Evolutionary conservation across 2,329 filamentous ascomycete species (phyloP).

Genomic region (Venturiaceae sp.): DNA sequence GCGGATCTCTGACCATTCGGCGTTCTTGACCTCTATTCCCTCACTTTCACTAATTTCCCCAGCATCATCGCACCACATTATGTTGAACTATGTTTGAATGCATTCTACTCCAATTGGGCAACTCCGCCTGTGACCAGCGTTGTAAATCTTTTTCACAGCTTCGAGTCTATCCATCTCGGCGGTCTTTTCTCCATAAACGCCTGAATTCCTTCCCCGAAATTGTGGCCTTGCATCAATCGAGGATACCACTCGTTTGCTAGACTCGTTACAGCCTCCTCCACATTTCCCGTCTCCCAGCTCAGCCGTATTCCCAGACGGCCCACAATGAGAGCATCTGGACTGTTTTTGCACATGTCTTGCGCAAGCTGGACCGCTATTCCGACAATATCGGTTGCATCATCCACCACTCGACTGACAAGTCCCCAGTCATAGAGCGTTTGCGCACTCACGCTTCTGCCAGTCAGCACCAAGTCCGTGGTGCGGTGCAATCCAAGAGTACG

Average conservation of each 20-base stretch:
- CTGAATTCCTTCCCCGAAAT: conserved; percentile 62
- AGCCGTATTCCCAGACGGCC: conserved; percentile 13
- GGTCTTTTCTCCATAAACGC: conserved; percentile 70
- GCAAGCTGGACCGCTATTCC: conserved; percentile 11
- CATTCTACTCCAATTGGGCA: no score
- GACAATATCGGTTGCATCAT: conserved; percentile 6
- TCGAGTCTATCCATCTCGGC: conserved; percentile 51
- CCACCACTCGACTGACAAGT: conserved; percentile 9
- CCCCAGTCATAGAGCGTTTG: conserved; percentile 12
- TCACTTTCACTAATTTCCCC: neutral
- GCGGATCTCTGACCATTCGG: neutral
- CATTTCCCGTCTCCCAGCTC: conserved; percentile 12
- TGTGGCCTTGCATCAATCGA: conserved; percentile 55
- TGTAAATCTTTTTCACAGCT: conserved; percentile 20
- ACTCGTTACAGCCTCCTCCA: conserved; percentile 30
- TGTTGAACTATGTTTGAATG: no score
- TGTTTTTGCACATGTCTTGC: conserved; percentile 13
- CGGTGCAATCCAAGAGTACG: conserved; percentile 30
- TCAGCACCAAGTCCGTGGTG: conserved; percentile 32
- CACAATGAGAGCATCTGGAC: conserved; percentile 14
- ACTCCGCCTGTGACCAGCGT: no score
- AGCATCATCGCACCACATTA: no score
- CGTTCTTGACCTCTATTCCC: neutral
- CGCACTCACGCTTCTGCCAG: conserved; percentile 27
- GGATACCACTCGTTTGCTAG: conserved; percentile 48